Evolutionary conservation across 495 filamentous ascomycete species (phyloP).

Genomic region (Aspergillus campestris): DNA sequence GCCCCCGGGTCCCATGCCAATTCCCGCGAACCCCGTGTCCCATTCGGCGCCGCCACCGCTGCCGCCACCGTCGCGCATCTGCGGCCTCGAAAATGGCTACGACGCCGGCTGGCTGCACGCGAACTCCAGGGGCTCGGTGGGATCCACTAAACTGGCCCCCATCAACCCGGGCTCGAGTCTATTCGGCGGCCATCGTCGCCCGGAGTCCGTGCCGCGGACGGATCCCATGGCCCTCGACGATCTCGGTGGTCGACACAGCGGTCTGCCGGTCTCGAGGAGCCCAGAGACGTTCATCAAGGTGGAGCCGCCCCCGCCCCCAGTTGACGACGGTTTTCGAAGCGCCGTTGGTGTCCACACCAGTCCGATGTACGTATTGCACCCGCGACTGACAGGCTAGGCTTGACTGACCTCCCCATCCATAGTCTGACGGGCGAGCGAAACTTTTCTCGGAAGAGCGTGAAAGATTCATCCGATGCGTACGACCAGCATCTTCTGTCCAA

Average conservation of each 20-base stretch:
- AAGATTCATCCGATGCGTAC: constrained; percentile 61
- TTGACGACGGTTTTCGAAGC: constrained; percentile 37
- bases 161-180: constrained; percentile 48
- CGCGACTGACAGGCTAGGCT: too few species aligned
- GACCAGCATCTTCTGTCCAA: constrained; percentile 74
- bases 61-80: constrained; percentile 51
- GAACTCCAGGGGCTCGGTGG: constrained; percentile 30
- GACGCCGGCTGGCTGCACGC: constrained; percentile 56
- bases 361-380: constrained; percentile 34
- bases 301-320: constrained; percentile 34
- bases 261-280: constrained; percentile 22
- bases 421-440: constrained; percentile 54
- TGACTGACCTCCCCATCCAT: constrained; percentile 7
- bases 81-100: constrained; percentile 44
- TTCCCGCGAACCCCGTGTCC: constrained; percentile 38
- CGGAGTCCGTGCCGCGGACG: constrained; percentile 20
- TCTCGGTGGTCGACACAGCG: constrained; percentile 23
- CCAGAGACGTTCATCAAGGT: constrained; percentile 38
- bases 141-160: constrained; percentile 30
- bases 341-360: constrained; percentile 32
- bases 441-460: constrained; percentile 46
- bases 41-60: constrained; percentile 51
- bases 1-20: constrained; percentile 47
- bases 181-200: constrained; percentile 37
- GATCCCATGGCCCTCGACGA: constrained; percentile 39